phyloP scores from a whole-genome alignment of 345 rosid species.

The Kernera saxatilis region DNA sequence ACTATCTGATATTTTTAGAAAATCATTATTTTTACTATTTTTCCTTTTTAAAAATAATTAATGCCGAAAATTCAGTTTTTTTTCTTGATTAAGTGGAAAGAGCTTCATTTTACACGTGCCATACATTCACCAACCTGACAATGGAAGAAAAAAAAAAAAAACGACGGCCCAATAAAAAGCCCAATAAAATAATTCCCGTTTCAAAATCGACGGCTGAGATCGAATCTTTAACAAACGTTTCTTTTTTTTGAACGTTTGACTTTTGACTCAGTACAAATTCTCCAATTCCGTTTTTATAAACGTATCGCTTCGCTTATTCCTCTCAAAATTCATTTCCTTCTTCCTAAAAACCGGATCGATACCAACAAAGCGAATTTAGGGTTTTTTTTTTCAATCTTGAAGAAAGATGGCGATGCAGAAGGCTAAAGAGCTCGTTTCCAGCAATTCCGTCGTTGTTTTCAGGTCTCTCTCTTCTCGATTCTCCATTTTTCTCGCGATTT shows the following conservation, averaged over 20 bases:
- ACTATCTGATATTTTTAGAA: no score
- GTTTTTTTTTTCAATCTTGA: not conserved
- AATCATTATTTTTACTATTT: no score
- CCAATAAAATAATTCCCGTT: not conserved
- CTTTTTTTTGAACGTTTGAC: not conserved
- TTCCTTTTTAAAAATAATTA: not conserved
- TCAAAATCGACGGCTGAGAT: constrained; percentile 6
- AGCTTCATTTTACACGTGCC: not conserved
- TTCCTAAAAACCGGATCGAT: not conserved
- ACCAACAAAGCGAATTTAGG: not conserved
- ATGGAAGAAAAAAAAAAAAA: not conserved
- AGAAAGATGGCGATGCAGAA: constrained; percentile 49
- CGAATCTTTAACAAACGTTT: not conserved
- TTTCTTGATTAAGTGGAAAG: no score
- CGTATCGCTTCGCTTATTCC: not conserved
- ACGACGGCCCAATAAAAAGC: not conserved
- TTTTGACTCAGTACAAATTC: no score
- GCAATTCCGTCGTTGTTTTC: constrained; percentile 69
- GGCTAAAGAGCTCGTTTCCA: constrained; percentile 54
- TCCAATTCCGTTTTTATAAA: not conserved
- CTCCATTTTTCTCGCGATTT: not conserved
- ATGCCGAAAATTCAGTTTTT: not conserved
- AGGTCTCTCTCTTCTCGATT: constrained; percentile 27
- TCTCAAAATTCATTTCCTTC: not conserved
- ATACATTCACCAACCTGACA: not conserved